Evolutionary conservation across 495 filamentous ascomycete species (phyloP), one percentile per base, ranked within the genome.

Genomic region (Aspergillus homomorphus): DNA sequence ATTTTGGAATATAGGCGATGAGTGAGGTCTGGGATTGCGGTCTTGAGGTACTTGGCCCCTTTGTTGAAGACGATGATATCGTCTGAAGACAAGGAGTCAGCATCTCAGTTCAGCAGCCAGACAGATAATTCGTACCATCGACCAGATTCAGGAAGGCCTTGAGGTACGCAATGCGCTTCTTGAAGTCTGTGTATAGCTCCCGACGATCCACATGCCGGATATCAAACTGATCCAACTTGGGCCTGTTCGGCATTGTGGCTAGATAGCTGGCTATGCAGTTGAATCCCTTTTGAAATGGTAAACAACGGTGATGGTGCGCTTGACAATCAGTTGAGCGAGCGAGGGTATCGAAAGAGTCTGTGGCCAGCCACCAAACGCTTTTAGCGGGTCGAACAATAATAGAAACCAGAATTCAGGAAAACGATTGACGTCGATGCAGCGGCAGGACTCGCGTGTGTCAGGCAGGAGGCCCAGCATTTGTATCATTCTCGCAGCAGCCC

Each of bases 1-100:
- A 87, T 74, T 66, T 87, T 87, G 23, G 18, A 78, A 70, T 87
- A 87, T 10, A 87, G 82, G 52, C 85, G 85, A 64, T 86, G 85
- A 57, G 60, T 55, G 22, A 61, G 51, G 20, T 18, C 82, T 0
- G 84, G 84, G 33, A 86, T 85, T 30, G 85, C 75, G 6, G 79
- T 76, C 53, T 83, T 82, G 66, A 87, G 81, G 71, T 85, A 85
- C 65, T 84, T 85, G 22, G 74, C 67, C 38, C 81, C 83, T n/a
- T 75, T 67, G 8, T 77, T 66, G 45, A 87, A 75, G 33, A 82
- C 81, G 23, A 81, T 78, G 51, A 82, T 80, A 60, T 87, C 84
- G 54, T 75, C 83, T 84, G 33, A 12, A 38, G 33, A 63, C 33
- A 19, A 62, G 42, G 0, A 15, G 46, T 20, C 26, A 56, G 41